phyloP scores from a whole-genome alignment of 2,329 filamentous ascomycete species.

The Penicillium sp. region DNA sequence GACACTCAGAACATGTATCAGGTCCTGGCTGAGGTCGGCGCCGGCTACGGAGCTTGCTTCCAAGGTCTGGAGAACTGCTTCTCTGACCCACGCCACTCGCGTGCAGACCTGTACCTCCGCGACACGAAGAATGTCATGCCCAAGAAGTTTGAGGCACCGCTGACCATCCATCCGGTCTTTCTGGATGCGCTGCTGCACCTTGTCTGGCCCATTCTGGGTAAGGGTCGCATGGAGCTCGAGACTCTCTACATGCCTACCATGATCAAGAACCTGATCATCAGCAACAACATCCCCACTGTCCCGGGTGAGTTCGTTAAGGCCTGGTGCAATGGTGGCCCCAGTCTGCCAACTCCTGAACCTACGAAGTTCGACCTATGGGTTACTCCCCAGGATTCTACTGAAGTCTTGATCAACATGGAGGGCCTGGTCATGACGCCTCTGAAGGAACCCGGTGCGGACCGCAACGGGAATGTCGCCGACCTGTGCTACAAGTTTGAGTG shows the following conservation, averaged over 20 bases:
- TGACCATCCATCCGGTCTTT: constrained; percentile 49
- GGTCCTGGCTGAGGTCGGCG: constrained; percentile 47
- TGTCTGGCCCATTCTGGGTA: constrained; percentile 35
- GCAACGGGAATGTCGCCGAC: constrained; percentile 9
- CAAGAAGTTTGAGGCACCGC: constrained; percentile 42
- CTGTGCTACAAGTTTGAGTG: constrained; percentile 27
- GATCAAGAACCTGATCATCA: constrained; percentile 29
- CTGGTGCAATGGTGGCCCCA: constrained; percentile 23
- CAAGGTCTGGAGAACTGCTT: constrained; percentile 51
- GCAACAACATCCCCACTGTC: constrained; percentile 10
- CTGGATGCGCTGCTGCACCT: constrained; percentile 41
- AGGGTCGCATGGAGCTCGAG: constrained; percentile 27
- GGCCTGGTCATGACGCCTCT: constrained; percentile 28
- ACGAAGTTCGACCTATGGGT: constrained; percentile 24
- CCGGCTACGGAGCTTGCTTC: constrained; percentile 53
- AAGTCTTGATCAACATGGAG: constrained; percentile 22
- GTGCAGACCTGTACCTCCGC: constrained; percentile 40
- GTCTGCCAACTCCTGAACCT: constrained; percentile 15
- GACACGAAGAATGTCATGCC: constrained; percentile 51
- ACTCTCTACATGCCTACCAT: constrained; percentile 37
- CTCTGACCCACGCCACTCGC: constrained; percentile 31
- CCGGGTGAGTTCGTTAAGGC: constrained; percentile 21
- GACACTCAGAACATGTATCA: constrained; percentile 47
- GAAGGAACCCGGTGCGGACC: constrained; percentile 12
- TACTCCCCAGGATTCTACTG: constrained; percentile 12